Conservation (phyloP, 23 red algal genomes). For the Gracilariopsis chorda region DNA sequence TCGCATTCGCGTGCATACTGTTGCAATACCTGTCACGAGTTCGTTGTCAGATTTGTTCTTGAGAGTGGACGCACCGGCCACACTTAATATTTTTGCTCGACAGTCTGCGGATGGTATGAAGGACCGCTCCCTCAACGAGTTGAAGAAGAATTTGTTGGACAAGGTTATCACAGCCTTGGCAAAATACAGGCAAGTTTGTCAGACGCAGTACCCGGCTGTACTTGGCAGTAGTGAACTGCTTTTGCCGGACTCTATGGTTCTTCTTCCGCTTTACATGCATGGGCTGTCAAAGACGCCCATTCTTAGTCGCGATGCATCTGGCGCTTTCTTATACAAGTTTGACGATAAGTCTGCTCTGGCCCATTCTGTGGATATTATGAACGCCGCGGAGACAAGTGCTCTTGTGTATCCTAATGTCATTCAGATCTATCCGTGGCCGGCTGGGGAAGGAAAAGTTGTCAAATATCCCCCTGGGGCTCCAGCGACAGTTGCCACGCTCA, state of each 20-base stretch:
- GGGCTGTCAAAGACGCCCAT: slow-evolving; percentile 71
- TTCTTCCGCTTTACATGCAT: slow-evolving; percentile 87
- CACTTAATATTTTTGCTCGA: slow-evolving; percentile 73
- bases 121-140: slow-evolving; percentile 63
- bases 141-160: slow-evolving; percentile 66
- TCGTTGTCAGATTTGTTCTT: slow-evolving; percentile 73
- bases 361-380: slow-evolving; percentile 65
- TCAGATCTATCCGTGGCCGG: slow-evolving; percentile 57
- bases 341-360: slow-evolving; percentile 91
- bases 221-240: slow-evolving; percentile 60
- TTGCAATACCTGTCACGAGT: slow-evolving; percentile 71
- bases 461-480: slow-evolving; percentile 47
- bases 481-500: slow-evolving; percentile 60
- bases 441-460: neutral
- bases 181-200: slow-evolving; percentile 77
- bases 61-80: slow-evolving; percentile 77
- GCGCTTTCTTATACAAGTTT: slow-evolving; percentile 75
- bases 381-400: slow-evolving; percentile 48
- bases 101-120: slow-evolving; percentile 66
- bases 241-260: slow-evolving; percentile 83
- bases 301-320: slow-evolving; percentile 79
- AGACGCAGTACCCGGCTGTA: slow-evolving; percentile 53
- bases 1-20: slow-evolving; percentile 94
- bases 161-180: slow-evolving; percentile 74
- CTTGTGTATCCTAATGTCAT: slow-evolving; percentile 88